Evolutionary conservation across 768 basidiomycete genomes (phyloP).

Genomic region (Boletus sp.): DNA sequence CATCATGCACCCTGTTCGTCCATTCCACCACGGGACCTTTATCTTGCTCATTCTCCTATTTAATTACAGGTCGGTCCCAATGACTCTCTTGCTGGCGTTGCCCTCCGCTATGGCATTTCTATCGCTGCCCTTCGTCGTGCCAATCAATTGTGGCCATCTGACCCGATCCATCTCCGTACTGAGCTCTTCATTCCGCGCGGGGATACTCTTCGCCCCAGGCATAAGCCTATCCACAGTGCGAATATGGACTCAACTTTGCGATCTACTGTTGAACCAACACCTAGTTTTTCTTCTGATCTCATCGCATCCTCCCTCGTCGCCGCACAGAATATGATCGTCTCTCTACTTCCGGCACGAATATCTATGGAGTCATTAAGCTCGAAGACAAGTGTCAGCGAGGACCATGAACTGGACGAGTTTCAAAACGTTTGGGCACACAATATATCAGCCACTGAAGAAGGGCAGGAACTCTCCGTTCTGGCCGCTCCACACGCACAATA

Average conservation of each 20-base stretch:
- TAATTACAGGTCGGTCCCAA: conserved; percentile 54
- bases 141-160: conserved; percentile 93
- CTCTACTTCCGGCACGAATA: conserved; percentile 26
- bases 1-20: conserved; percentile 20
- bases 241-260: not conserved
- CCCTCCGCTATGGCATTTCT: conserved; percentile 85
- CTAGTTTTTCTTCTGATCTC: conserved; percentile 4
- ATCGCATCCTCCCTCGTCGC: conserved; percentile 17
- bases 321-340: conserved; percentile 21
- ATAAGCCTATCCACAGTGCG: not conserved
- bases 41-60: not conserved
- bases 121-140: conserved; percentile 78
- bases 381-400: conserved; percentile 25
- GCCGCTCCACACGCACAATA: not conserved
- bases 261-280: not conserved
- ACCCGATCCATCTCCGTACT: conserved; percentile 85
- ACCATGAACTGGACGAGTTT: conserved; percentile 27
- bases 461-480: conserved; percentile 17
- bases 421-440: not conserved
- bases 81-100: conserved; percentile 84
- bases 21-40: not conserved
- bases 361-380: conserved; percentile 32
- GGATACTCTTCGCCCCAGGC: conserved; percentile 2
- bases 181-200: conserved; percentile 69
- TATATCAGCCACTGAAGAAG: not conserved